Evolutionary conservation across 345 rosid species (phyloP).

Genomic region (Hirschfeldia incana): DNA sequence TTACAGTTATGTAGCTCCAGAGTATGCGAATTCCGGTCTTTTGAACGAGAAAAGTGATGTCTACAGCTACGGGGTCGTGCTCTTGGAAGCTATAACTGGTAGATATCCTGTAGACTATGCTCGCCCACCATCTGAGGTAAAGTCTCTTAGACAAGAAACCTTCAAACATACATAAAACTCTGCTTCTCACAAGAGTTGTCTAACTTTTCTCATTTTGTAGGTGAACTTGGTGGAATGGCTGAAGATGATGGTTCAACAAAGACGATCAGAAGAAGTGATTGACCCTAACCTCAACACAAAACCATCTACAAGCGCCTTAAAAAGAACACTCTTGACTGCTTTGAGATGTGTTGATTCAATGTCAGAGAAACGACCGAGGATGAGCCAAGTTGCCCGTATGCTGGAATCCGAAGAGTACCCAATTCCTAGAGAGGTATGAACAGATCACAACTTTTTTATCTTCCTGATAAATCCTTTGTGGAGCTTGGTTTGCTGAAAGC

Average conservation of each 20-base stretch:
- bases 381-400: too few relatives aligned
- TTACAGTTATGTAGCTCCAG: conserved; percentile 93
- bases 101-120: conserved; percentile 98
- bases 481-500: too few relatives aligned
- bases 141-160: neutral
- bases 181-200: neutral
- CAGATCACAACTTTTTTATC: neutral
- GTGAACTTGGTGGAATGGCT: conserved; percentile 97
- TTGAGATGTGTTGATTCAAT: too few relatives aligned
- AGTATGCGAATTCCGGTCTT: conserved; percentile 96
- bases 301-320: too few relatives aligned
- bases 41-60: conserved; percentile 98
- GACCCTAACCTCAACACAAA: too few relatives aligned
- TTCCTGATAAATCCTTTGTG: too few relatives aligned
- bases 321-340: too few relatives aligned
- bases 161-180: neutral
- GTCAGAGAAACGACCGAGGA: too few relatives aligned
- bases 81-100: conserved; percentile 89
- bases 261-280: too few relatives aligned
- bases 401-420: too few relatives aligned
- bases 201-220: conserved; percentile 39
- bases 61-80: conserved; percentile 90
- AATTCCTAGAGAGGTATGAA: too few relatives aligned
- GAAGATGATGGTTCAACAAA: conserved; percentile 99
- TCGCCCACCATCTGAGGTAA: conserved; percentile 84